phyloP scores from a whole-genome alignment of 75 land plant species.

The Gnetum montanum region DNA sequence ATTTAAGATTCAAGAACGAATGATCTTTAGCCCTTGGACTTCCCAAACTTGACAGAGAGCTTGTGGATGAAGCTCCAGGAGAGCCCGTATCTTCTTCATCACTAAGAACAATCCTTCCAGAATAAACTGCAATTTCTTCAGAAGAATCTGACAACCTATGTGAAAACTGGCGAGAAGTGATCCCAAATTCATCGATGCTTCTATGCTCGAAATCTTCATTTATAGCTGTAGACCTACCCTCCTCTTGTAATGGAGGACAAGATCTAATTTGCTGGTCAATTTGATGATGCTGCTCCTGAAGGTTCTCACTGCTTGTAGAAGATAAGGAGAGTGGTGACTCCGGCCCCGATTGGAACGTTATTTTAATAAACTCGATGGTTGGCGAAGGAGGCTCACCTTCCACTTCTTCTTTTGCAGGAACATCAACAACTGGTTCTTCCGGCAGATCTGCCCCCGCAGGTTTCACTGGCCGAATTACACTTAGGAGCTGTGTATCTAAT shows the following conservation, averaged over 20 bases:
- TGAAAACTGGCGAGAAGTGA: constrained; percentile 33
- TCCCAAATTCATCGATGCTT: constrained; percentile 21
- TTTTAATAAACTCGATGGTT: constrained; percentile 50
- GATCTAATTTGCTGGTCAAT: constrained; percentile 19
- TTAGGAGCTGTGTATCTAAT: neutral
- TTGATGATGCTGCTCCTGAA: constrained; percentile 10
- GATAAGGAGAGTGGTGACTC: constrained; percentile 8
- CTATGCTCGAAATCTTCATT: constrained; percentile 46
- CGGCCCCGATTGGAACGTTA: constrained; percentile 43
- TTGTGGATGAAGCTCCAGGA: constrained; percentile 19
- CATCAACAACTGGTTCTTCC: neutral
- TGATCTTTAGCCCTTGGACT: constrained; percentile 9
- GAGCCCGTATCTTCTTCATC: constrained; percentile 19
- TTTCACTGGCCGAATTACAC: constrained; percentile 1
- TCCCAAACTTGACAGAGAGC: constrained; percentile 20
- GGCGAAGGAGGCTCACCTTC: neutral
- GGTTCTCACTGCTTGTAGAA: constrained; percentile 6
- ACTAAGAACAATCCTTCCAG: constrained; percentile 6
- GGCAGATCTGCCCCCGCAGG: neutral
- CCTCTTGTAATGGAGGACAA: constrained; percentile 20
- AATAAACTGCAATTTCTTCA: constrained; percentile 5
- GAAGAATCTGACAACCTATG: constrained; percentile 31
- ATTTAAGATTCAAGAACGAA: constrained; percentile 6
- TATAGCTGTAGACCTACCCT: neutral
- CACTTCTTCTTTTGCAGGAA: neutral